Evolutionary conservation across 768 basidiomycete genomes (phyloP).

Genomic region (Termitomyces heimii): DNA sequence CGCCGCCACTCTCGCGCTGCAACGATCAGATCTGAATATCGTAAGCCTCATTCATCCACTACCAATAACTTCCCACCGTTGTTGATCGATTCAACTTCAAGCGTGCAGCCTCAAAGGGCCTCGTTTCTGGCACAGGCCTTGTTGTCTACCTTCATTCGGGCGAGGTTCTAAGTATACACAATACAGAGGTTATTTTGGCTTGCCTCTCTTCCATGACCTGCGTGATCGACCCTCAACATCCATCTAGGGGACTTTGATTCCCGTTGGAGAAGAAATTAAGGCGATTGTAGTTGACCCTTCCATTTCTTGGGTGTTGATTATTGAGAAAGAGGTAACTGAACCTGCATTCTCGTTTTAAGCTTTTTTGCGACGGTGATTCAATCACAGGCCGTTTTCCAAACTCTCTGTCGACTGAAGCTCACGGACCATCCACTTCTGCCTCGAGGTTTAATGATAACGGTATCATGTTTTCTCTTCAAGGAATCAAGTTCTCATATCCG

Average conservation of each 20-base stretch:
- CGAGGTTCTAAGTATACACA: slow-evolving; percentile 40
- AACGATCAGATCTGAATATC: slow-evolving; percentile 75
- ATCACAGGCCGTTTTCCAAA: slow-evolving; percentile 87
- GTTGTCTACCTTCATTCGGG: slow-evolving; percentile 52
- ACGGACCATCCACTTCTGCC: slow-evolving; percentile 41
- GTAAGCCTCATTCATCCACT: slow-evolving; percentile 31
- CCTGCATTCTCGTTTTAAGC: not conserved
- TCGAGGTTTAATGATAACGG: slow-evolving; percentile 74
- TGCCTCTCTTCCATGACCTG: not conserved
- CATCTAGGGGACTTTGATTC: slow-evolving; percentile 68
- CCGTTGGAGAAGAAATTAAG: slow-evolving; percentile 65
- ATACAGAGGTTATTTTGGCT: slow-evolving; percentile 46
- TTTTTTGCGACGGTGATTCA: not conserved
- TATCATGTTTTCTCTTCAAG: slow-evolving; percentile 19
- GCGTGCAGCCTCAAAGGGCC: slow-evolving; percentile 88
- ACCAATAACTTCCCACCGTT: not conserved
- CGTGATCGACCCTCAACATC: not conserved
- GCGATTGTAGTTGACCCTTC: slow-evolving; percentile 49
- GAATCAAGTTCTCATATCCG: not conserved
- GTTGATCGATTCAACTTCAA: slow-evolving; percentile 22
- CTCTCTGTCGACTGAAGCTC: slow-evolving; percentile 58
- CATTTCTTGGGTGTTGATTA: slow-evolving; percentile 73
- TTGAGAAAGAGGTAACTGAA: slow-evolving; percentile 84
- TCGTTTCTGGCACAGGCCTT: slow-evolving; percentile 68
- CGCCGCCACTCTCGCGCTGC: slow-evolving; percentile 72